Evolutionary conservation across 2,329 filamentous ascomycete species (phyloP), one percentile per base, ranked within the genome.

Genomic region (Hawksworthiomyces lignivorus): DNA sequence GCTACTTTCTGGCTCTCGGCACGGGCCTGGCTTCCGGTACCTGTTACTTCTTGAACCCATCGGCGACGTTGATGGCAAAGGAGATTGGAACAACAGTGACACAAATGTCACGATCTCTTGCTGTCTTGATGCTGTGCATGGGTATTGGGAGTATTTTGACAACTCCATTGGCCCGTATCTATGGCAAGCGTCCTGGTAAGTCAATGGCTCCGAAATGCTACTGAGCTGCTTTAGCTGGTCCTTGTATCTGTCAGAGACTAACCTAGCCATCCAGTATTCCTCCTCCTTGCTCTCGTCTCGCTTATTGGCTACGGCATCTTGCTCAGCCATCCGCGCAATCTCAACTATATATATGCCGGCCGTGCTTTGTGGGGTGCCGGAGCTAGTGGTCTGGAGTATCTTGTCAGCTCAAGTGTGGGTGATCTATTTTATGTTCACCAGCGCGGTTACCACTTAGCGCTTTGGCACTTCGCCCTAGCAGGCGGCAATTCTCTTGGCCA

Each of bases 401-500:
- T 60, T 24, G 52, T 60, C 18, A 54, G 70, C 2, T 59, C 70
- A 8, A 72, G 69, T 3, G 71, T 75, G 34, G 61, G 69, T 5
- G 73, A 77, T 48, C 55, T 75, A 28, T 77, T 75, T 56, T 77
- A 74, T 52, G 56, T 77, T 9, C 72, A 77, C 45, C 69, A 77
- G 51, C 61, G 73, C 41, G 58, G 57, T 10, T 49, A 54, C 47
- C 50, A 52, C 28, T 49, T 54, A 14, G 54, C 56, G 5, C 45
- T 54, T 15, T 52, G 53, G 49, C 36, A 43, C 35, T 43, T 43
- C 27, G 41, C 34, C 27, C 21, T 43, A 14, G 33, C 41, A 2
- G 41, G 41, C 21, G 41, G 41, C 27, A 44, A 44, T 30, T 39
- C 41, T 3, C 18, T 44, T 14, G 35, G 41, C 11, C 41, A 44